Base-by-base conservation (phyloP, 345 rosid species). In the Litchi chinensis region DNA sequence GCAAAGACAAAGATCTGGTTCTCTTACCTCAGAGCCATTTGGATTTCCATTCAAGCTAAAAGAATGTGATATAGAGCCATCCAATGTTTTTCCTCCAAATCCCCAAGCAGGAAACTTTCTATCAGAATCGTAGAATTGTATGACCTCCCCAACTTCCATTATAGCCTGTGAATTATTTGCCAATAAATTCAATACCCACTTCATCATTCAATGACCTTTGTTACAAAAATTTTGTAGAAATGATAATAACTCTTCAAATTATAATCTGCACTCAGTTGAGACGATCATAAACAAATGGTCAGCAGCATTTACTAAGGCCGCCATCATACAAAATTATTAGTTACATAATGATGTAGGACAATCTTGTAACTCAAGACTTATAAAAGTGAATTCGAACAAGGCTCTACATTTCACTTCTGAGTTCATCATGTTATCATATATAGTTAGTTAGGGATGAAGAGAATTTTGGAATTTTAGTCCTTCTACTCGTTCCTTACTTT, bases 101-200 rank as follows among this genome's bases (percentile, higher is more conserved):
- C 97, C 98, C 98, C 95, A 93, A 5, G 97, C 94, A 37, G 97
- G 91, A 80, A 93, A 95, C 32, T 87, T 85, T 74, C 79, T 87
- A 79, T 95, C 97, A 13, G 93, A 87, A 87, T 93, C 98, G 28
- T 95, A 93, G 79, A 95, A 91, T 77, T 95, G 93, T 65, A 93
- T 87, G 3, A 93, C 97, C 85, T 95, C 92, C 67, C 98, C 98
- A 65, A 90, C 93, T 68, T 92, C 98, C 88, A 80, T 83, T 77
- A 95, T 92, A 79, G 98, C 95, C 98, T 93, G 85, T 37, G 75
- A 79, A 78, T 44, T 13, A 70, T 52, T 24, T 54, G 10, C 41
- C 24, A 65, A 26, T 60, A 46, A 78, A 13, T 32, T 75, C 41
- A 15, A 32, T n/a, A 46, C 52, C 52, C 73, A 54, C 22, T 74